Evolutionary conservation across 768 basidiomycete genomes (phyloP).

Genomic region (Serpula lacrymans): DNA sequence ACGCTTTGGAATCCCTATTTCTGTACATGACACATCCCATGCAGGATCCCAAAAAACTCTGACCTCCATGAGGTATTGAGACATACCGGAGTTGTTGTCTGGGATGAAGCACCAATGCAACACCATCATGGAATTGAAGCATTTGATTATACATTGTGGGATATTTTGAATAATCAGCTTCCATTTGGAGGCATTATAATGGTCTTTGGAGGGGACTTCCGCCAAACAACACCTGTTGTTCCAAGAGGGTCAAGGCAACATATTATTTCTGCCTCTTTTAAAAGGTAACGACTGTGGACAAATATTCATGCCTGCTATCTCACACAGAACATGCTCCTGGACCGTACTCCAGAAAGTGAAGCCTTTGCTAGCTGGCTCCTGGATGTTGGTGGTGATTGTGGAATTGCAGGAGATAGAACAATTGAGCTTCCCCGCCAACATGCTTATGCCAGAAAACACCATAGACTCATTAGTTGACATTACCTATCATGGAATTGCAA

Average conservation of each 20-base stretch:
- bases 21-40: constrained; percentile 25
- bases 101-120: constrained; percentile 42
- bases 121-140: constrained; percentile 35
- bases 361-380: constrained; percentile 37
- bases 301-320: constrained; percentile 30
- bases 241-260: constrained; percentile 31
- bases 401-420: constrained; percentile 12
- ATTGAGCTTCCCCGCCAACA: too few species aligned
- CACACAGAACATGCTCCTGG: constrained; percentile 39
- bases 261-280: constrained; percentile 35
- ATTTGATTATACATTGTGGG: constrained; percentile 34
- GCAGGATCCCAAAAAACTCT: constrained; percentile 31
- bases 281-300: constrained; percentile 36
- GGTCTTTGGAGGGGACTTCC: constrained; percentile 49
- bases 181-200: constrained; percentile 45
- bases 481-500: too few species aligned
- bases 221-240: constrained; percentile 45
- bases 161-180: constrained; percentile 24
- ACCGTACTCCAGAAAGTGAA: constrained; percentile 18
- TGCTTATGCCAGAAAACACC: too few species aligned
- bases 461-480: too few species aligned
- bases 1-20: constrained; percentile 45
- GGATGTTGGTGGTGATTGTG: constrained; percentile 32
- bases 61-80: constrained; percentile 31
- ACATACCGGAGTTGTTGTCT: constrained; percentile 33